Percentiles rank a stretch among this genome's conserved stretches.
phyloP scores from a whole-genome alignment of 2,329 filamentous ascomycete genomes.

The Colletotrichum abscissum region DNA sequence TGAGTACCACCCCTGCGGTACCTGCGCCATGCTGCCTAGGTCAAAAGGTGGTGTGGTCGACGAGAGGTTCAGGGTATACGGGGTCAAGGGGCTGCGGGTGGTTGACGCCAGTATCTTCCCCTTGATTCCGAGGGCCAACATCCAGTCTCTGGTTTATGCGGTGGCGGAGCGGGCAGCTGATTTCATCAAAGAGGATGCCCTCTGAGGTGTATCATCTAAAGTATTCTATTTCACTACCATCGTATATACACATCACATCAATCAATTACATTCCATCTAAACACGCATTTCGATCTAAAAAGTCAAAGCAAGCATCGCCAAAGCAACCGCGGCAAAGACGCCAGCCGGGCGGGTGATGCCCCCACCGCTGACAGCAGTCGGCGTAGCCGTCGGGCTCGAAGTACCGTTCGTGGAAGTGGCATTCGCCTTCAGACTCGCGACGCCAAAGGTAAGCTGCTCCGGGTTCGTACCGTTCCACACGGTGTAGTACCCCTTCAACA shows the following conservation, averaged over 20 bases:
- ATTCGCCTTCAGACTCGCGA: background rate
- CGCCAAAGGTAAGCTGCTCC: background rate
- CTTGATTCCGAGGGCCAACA: slow-evolving; percentile 44
- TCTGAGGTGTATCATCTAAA: background rate
- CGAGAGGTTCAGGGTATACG: slow-evolving; percentile 43
- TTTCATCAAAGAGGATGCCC: slow-evolving; percentile 20
- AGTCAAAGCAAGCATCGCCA: background rate
- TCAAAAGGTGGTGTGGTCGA: slow-evolving; percentile 46
- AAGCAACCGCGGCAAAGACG: background rate
- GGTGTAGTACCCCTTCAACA: background rate
- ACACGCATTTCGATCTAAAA: background rate
- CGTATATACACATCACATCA: background rate
- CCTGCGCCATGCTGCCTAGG: slow-evolving; percentile 31
- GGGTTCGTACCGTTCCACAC: background rate
- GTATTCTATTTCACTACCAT: background rate
- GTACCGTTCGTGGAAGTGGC: background rate
- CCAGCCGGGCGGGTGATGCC: background rate
- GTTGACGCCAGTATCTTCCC: slow-evolving; percentile 47
- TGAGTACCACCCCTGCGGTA: slow-evolving; percentile 33
- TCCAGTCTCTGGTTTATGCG: slow-evolving; percentile 48
- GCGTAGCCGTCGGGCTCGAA: background rate
- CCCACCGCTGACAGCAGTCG: background rate
- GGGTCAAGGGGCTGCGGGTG: slow-evolving; percentile 41
- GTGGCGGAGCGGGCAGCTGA: slow-evolving; percentile 45
- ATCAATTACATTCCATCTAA: background rate